Evolutionary conservation across 257 asterid genomes (phyloP), one percentile per base, ranked within the genome.

Genomic region (Ballota nigra): DNA sequence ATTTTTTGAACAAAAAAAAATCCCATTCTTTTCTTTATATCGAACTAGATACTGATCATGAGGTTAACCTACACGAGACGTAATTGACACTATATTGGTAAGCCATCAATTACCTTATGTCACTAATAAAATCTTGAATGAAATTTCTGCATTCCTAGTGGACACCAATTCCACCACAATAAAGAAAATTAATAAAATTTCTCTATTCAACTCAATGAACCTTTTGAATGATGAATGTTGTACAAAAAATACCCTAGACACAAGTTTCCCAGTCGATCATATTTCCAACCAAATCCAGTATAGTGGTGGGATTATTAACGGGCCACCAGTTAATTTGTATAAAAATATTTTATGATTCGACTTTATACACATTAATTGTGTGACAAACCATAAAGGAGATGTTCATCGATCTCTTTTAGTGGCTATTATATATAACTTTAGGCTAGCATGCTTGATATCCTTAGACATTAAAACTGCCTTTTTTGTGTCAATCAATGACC

Each of bases 131-230:
- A 49, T 38, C 43, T 53, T 63, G 67, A 41, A 60, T 62, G 40
- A 29, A 52, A 53, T 19, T 19, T 66, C 26, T 71, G 70, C 74
- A 52, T 19, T 16, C 33, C 33, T 56, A 47, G 55, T 47, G 55
- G 55, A 47, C 55, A 47, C 55, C 55, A 47, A 45, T 45, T 20
- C 53, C 81, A 77, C 77, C 52, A 63, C 10, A 15, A 38, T 24
- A 49, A 36, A 75, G 18, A 18, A 23, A 8, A 8, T 19, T 1
- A 60, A 18, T 4, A 16, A 16, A 52, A 34, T 24, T 10, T 75
- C 75, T 51, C 38, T 51, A 23, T 0, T 51, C 22, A 61, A 75
- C 75, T 75, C 55, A 62, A 69, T 69, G 59, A 40, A 36, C 6
- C 60, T 62, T 68, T 75, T 62, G 80, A 75, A 69, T 38, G 5